phyloP scores from a whole-genome alignment of 2,329 filamentous ascomycete species.

The Fusarium pseudograminearum region DNA sequence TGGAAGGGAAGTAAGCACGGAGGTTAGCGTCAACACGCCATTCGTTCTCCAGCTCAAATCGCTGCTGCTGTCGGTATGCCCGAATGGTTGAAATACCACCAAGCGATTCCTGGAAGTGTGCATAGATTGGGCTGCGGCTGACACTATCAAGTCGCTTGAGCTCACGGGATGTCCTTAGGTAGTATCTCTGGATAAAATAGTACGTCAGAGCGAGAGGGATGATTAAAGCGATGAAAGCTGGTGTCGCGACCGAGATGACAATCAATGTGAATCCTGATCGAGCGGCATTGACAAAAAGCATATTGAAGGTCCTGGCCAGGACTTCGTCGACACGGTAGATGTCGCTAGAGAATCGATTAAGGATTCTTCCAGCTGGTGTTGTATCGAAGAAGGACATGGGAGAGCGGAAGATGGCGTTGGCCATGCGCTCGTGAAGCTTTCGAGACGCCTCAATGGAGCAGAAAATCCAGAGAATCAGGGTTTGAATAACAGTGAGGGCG shows the following conservation, averaged over 20 bases:
- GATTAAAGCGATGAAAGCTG: constrained; percentile 83
- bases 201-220: constrained; percentile 85
- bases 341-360: constrained; percentile 93
- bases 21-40: constrained; percentile 97
- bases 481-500: constrained; percentile 87
- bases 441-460: constrained; percentile 98
- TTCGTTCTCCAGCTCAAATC: constrained; percentile 94
- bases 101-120: constrained; percentile 97
- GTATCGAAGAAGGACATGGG: constrained; percentile 99
- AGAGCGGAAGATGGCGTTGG: constrained; percentile 94
- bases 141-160: constrained; percentile 96
- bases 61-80: constrained; percentile 87
- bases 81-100: constrained; percentile 95
- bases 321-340: constrained; percentile 91
- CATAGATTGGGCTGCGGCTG: constrained; percentile 94
- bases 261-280: constrained; percentile 85
- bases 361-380: constrained; percentile 92
- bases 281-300: constrained; percentile 84
- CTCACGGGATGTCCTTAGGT: constrained; percentile 94
- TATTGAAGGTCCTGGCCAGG: constrained; percentile 96
- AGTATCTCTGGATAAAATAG: constrained; percentile 95
- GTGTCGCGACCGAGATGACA: constrained; percentile 85
- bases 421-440: constrained; percentile 97
- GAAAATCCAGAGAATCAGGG: constrained; percentile 97
- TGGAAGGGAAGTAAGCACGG: constrained; percentile 93